Percentiles rank a stretch among this genome's conserved stretches.
phyloP scores from a whole-genome alignment of 371 early-diverging fungal species.

The Mortierella sp. region DNA sequence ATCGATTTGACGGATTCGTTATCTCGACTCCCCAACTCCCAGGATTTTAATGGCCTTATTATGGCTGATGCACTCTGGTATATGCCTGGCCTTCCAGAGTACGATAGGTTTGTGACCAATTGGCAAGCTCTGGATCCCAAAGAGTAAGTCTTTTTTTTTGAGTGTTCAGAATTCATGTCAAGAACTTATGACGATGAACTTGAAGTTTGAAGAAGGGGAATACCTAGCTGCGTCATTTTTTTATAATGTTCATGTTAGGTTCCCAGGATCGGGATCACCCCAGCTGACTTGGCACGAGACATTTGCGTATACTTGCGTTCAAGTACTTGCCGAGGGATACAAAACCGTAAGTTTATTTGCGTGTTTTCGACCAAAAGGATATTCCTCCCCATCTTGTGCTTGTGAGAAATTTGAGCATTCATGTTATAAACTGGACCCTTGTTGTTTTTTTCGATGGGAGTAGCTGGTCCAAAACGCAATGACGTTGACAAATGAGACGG shows the following conservation, averaged over 20 bases:
- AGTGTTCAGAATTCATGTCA: background rate
- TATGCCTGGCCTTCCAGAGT: slow-evolving; percentile 62
- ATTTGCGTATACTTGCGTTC: slow-evolving; percentile 68
- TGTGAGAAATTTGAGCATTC: too few species aligned
- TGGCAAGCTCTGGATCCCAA: slow-evolving; percentile 62
- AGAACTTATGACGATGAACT: background rate
- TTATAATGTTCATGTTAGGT: slow-evolving; percentile 57
- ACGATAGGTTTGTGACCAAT: slow-evolving; percentile 60
- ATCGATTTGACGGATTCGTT: slow-evolving; percentile 44
- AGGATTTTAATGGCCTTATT: slow-evolving; percentile 44
- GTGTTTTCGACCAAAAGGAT: slow-evolving; percentile 56
- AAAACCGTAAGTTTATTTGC: slow-evolving; percentile 54
- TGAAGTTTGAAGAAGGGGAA: background rate
- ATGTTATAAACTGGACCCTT: too few species aligned
- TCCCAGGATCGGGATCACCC: slow-evolving; percentile 50
- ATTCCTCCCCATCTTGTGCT: too few species aligned
- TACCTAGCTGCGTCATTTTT: background rate
- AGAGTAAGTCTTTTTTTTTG: slow-evolving; percentile 53
- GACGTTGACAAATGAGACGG: slow-evolving; percentile 9
- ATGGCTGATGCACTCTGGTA: slow-evolving; percentile 52
- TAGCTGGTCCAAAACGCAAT: slow-evolving; percentile 32
- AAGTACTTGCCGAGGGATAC: slow-evolving; percentile 67
- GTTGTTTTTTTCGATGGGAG: too few species aligned
- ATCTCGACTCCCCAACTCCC: background rate
- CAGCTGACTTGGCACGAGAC: slow-evolving; percentile 59